Evolutionary conservation across 495 filamentous ascomycete species (phyloP), one percentile per base, ranked within the genome.

Genomic region (Ascobolus immersus): DNA sequence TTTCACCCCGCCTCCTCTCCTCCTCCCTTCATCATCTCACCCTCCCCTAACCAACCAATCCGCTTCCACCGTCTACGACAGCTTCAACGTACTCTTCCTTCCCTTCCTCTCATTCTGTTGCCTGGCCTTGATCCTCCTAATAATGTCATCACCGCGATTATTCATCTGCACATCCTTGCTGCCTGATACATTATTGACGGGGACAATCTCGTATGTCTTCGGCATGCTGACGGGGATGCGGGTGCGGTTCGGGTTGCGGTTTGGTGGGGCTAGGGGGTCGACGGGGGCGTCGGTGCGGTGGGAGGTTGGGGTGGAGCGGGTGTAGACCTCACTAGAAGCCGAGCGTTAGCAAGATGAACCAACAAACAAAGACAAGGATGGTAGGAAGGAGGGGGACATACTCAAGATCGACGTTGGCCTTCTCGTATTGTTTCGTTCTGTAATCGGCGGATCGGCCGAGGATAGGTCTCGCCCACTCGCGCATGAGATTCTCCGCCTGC

Each of bases 381-480:
- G 7, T 25, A n/a, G n/a, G 22, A 25, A n/a, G n/a, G 22, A n/a
- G 7, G n/a, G n/a, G n/a, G n/a, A 25, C 22, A 7, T 25, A 25
- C 22, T 7, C 7, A 9, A 17, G 28, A 15, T 31, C 28, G 18
- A 15, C 14, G 10, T 31, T 17, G 10, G n/a, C 15, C 15, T 12
- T 17, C n/a, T 12, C n/a, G n/a, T 17, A 31, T 9, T 14, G 10
- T 17, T 17, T 31, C 9, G 28, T 31, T 13, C 17, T 44, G 55
- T 86, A 92, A 50, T 92, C 78, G 40, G 91, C 79, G 39, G 70
- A 86, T 33, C 79, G 70, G 52, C 86, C 82, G 31, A 99, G 62
- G 36, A 93, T 89, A n/a, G 84, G 79, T 7, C 89, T 67, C 28
- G 78, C 90, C 89, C 89, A 99, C 51, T 94, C 89, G 15, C 74